phyloP scores from a whole-genome alignment of 129 eudicot genomes.

The Pittosporum tobira region DNA sequence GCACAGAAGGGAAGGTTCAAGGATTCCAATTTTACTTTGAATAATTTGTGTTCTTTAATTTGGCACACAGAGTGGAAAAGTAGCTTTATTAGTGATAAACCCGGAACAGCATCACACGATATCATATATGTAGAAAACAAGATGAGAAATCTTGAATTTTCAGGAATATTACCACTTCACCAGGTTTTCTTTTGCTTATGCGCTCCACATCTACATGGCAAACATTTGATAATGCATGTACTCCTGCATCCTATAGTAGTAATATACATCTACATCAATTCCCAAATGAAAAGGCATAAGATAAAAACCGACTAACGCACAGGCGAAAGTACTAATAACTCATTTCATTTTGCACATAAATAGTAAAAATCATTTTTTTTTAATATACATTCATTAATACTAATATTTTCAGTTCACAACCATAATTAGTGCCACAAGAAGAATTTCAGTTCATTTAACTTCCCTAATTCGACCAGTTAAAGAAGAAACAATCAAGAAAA shows the following conservation, averaged over 20 bases:
- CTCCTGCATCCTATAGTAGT: constrained; percentile 81
- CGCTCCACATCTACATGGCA: constrained; percentile 96
- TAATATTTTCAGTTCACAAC: no score
- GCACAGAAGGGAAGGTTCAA: no score
- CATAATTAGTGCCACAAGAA: neutral
- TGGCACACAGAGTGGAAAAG: no score
- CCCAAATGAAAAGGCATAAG: neutral
- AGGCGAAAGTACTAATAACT: neutral
- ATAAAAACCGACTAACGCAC: neutral
- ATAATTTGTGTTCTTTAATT: no score
- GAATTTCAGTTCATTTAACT: neutral
- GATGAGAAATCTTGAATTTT: neutral
- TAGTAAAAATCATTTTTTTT: neutral
- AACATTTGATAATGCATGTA: constrained; percentile 92
- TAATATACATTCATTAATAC: neutral
- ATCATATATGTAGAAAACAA: no score
- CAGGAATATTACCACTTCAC: constrained; percentile 60
- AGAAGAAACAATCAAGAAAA: neutral
- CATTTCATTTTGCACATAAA: neutral
- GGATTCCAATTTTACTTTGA: no score
- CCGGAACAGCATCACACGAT: no score
- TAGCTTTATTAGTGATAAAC: no score
- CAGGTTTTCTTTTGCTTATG: constrained; percentile 87
- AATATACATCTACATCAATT: neutral
- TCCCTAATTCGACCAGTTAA: neutral